These are phyloP conservation scores for Alternaria dauci DNA, from an alignment of 2,329 filamentous ascomycete genomes.

Conservation along the genomic window DNA sequence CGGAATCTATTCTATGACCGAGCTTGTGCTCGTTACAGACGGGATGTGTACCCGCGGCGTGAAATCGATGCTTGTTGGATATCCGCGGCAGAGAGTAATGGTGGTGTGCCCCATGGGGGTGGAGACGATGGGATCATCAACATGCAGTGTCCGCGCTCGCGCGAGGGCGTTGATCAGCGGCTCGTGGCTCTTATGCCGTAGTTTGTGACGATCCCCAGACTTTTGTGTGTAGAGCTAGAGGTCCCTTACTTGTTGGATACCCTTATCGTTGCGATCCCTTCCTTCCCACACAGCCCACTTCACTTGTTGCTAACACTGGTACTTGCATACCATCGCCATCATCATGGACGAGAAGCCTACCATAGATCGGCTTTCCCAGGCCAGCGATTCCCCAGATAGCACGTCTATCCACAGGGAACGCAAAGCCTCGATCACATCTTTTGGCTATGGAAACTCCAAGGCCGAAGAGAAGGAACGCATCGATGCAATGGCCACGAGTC, in stretches of 20 bases:
- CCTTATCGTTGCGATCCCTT: not conserved
- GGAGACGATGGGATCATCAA: conserved; percentile 1
- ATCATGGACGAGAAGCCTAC: not conserved
- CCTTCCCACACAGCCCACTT: not conserved
- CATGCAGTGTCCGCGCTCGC: not conserved
- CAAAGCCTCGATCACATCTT: conserved; percentile 12
- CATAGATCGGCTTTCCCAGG: not conserved
- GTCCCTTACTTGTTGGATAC: not conserved
- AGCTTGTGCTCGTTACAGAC: not conserved
- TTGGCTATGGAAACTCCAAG: conserved; percentile 11
- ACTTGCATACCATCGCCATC: rapidly evolving
- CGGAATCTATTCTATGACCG: conserved; percentile 3
- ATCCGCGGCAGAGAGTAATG: not conserved
- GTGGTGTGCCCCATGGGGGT: not conserved
- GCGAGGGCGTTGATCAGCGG: conserved; percentile 1
- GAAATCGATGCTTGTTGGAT: not conserved
- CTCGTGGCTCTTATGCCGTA: not conserved
- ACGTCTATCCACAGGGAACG: not conserved
- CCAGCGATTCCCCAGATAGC: not conserved
- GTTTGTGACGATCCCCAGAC: not conserved
- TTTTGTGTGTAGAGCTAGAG: not conserved
- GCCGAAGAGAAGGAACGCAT: conserved; percentile 17
- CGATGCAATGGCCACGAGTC: conserved; percentile 16
- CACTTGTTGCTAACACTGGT: not conserved
- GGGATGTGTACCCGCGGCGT: not conserved